Evolutionary conservation across 768 basidiomycete species (phyloP).

Genomic region (Mrakia frigida): DNA sequence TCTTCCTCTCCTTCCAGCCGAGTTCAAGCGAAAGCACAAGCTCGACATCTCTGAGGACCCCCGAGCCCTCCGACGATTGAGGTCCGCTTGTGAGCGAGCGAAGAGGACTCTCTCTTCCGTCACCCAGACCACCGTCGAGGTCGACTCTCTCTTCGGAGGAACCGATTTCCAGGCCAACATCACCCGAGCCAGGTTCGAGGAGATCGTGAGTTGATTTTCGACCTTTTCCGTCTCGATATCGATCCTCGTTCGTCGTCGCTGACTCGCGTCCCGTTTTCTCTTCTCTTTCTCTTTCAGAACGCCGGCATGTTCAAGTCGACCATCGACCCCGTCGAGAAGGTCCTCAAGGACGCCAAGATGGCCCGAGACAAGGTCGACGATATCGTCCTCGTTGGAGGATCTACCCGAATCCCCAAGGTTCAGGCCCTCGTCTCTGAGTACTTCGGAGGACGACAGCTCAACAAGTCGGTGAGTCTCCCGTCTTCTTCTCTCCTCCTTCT

Average conservation of each 20-base stretch:
- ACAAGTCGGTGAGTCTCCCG: slow-evolving; percentile 64
- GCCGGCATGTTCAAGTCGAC: slow-evolving; percentile 92
- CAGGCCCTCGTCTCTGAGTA: slow-evolving; percentile 96
- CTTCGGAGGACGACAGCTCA: slow-evolving; percentile 95
- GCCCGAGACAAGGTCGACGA: slow-evolving; percentile 89
- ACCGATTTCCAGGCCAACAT: slow-evolving; percentile 98
- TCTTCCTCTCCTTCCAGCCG: background rate
- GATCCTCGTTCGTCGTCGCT: background rate
- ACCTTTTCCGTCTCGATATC: background rate
- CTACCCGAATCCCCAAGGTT: slow-evolving; percentile 99
- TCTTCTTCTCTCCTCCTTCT: background rate
- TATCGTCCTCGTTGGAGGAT: slow-evolving; percentile 98
- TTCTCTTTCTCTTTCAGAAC: slow-evolving; percentile 47
- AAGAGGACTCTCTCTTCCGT: slow-evolving; percentile 98
- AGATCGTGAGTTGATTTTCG: slow-evolving; percentile 53
- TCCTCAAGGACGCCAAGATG: slow-evolving; percentile 98
- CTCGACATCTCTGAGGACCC: slow-evolving; percentile 95
- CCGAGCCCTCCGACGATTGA: slow-evolving; percentile 90
- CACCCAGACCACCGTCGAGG: slow-evolving; percentile 97
- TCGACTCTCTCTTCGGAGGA: slow-evolving; percentile 97
- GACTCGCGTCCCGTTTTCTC: background rate
- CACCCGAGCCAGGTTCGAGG: slow-evolving; percentile 99
- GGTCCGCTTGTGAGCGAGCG: slow-evolving; percentile 97
- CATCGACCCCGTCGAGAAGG: slow-evolving; percentile 96
- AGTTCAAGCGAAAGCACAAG: slow-evolving; percentile 35